Conservation (phyloP, 371 early-diverging fungal species). For the Mortierella sp. region DNA sequence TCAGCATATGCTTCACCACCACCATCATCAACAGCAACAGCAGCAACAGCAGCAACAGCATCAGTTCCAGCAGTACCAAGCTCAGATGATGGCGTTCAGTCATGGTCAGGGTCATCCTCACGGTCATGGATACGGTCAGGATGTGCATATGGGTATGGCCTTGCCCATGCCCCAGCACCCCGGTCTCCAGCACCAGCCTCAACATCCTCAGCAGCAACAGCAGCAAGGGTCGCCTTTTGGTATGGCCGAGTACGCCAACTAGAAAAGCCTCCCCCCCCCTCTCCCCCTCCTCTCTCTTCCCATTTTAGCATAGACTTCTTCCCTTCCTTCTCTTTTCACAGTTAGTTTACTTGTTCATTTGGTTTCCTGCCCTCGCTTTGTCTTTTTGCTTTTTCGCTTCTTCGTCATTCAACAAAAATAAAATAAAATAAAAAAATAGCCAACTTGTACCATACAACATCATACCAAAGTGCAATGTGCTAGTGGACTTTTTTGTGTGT, state of each 20-base stretch:
- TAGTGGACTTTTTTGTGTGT: not conserved
- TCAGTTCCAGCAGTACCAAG: constrained; percentile 20
- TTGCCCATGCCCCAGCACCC: not conserved
- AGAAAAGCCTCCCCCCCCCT: not conserved
- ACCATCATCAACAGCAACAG: constrained; percentile 7
- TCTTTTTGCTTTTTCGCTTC: not conserved
- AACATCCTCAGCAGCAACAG: not conserved
- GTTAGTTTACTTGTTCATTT: not conserved
- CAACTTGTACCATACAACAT: not conserved
- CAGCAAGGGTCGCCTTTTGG: not conserved
- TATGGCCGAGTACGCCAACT: not conserved
- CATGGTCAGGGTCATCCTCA: too few relatives aligned
- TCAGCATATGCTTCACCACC: constrained; percentile 7
- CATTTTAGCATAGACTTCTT: not conserved
- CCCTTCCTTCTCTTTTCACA: not conserved
- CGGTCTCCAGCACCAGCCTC: not conserved
- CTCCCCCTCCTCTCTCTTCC: not conserved
- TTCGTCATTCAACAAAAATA: not conserved
- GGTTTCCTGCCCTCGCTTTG: not conserved
- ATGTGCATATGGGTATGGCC: not conserved
- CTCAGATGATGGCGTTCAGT: not conserved
- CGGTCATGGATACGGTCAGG: not conserved
- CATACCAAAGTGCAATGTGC: too few relatives aligned
- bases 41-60: constrained; percentile 18
- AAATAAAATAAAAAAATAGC: not conserved